A percentile compares a stretch with the other conserved stretches of the same genome.
Evolutionary conservation across 176 grass and related monocot species (phyloP).

Genomic region (Pontederia paniculata): DNA sequence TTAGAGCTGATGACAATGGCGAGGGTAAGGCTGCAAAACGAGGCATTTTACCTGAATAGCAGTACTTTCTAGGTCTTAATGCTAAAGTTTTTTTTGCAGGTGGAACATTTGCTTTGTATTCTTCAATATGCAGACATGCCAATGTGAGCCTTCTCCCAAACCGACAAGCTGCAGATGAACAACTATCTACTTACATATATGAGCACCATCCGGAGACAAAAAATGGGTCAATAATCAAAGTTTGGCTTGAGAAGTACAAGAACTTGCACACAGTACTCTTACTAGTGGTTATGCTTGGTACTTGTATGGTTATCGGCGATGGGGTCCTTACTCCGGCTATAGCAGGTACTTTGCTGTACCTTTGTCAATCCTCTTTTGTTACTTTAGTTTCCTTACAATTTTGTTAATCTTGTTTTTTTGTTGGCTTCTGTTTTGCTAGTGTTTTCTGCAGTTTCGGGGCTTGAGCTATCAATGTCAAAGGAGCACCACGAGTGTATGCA

Average conservation of each 20-base stretch:
- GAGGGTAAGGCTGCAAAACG: constrained; percentile 42
- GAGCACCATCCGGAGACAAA: constrained; percentile 43
- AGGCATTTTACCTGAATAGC: neutral
- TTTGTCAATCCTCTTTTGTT: neutral
- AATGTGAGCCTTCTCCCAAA: constrained; percentile 95
- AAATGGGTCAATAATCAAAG: constrained; percentile 44
- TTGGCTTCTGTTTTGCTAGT: constrained; percentile 34
- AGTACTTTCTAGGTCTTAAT: no score
- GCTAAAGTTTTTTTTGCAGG: no score
- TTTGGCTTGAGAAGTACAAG: constrained; percentile 85
- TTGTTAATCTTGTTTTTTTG: constrained; percentile 12
- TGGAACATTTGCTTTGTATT: constrained; percentile 90
- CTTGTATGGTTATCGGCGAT: constrained; percentile 99
- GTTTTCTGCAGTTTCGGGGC: constrained; percentile 93
- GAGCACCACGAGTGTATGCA: constrained; percentile 83
- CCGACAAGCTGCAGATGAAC: constrained; percentile 81
- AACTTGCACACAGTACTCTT: constrained; percentile 62
- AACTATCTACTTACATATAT: constrained; percentile 89
- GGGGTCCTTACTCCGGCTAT: constrained; percentile 95
- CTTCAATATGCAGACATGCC: constrained; percentile 82
- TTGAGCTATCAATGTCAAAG: constrained; percentile 79
- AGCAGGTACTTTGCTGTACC: constrained; percentile 34
- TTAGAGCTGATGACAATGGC: constrained; percentile 88
- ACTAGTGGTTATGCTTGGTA: constrained; percentile 85
- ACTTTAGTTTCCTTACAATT: neutral